Base-by-base conservation (phyloP, 1,284 basidiomycete species). In the Malassezia japonica region DNA sequence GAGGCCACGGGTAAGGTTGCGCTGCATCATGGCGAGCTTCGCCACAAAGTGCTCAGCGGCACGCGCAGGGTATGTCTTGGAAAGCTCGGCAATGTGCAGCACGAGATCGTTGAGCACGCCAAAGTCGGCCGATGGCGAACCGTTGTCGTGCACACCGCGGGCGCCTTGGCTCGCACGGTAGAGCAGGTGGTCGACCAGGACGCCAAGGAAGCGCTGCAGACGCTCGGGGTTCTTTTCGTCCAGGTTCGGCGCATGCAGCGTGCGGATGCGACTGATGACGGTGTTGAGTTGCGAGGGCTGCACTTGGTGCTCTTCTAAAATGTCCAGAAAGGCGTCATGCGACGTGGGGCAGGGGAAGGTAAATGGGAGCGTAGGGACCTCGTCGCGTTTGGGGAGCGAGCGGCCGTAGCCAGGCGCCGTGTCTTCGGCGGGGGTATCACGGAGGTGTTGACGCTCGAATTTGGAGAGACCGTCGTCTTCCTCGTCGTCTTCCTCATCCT, bases 161-260 rank as follows among this genome's bases (percentile, higher is more conserved):
- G 42, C 42, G 10, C 45, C 44, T 35, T 57, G 56, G 15, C 48
- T 53, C 9, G 63, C 59, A 45, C 60, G 58, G 73, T 88, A 82
- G 18, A 98, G 79, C 42, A 87, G 79, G 67, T 96, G 87, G 70
- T 98, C 94, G 55, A 98, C 79, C n/a, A 99, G 80, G 10, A 95
- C 82, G 18, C 80, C 80, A 15, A 83, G 79, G 59, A 98, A 78
- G 4, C 62, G 63, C 48, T 70, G 66, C 18, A 71, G 57, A 74
- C 87, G 92, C 71, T 81, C 79, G 73, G 92, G 95, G 77, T 99
- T 98, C 34, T 87, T 88, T 32, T 84, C 81, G 0, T 81, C 84
- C 4, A 98, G 77, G 66, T 87, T 91, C 1, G 92, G 85, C 69
- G 98, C 92, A 70, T 95, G 83, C 5, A 96, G 76, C 0, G 87